Evolutionary conservation across 1,284 basidiomycete genomes (phyloP).

Genomic region (Veloporphyrellus conicus): DNA sequence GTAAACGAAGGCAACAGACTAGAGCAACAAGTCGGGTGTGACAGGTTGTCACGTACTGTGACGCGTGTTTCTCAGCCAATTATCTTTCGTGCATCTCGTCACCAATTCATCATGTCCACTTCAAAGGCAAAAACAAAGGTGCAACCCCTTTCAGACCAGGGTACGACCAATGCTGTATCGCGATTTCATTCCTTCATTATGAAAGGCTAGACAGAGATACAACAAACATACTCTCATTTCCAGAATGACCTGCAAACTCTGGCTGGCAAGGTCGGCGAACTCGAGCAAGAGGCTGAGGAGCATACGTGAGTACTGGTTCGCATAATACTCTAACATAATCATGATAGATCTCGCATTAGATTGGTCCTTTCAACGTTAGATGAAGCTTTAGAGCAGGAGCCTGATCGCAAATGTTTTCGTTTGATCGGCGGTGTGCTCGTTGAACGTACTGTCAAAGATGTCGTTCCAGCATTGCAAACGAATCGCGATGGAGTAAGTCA

Average conservation of each 20-base stretch:
- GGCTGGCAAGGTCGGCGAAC: conserved; percentile 87
- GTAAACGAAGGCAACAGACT: conserved; percentile 17
- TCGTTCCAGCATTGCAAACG: conserved; percentile 83
- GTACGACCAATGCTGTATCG: conserved; percentile 39
- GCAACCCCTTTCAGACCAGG: conserved; percentile 60
- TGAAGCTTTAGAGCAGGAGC: conserved; percentile 73
- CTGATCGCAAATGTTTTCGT: conserved; percentile 92
- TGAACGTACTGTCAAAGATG: conserved; percentile 93
- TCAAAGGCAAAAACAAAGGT: conserved; percentile 54
- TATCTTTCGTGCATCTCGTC: conserved; percentile 40
- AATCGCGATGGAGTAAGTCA: conserved; percentile 76
- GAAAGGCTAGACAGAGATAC: conserved; percentile 64
- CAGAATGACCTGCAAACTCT: conserved; percentile 82
- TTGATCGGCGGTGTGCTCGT: conserved; percentile 95
- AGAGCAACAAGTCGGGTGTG: conserved; percentile 20
- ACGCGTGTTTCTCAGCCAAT: conserved; percentile 45
- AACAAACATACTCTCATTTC: conserved; percentile 69
- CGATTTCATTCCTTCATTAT: conserved; percentile 30
- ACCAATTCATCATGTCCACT: conserved; percentile 28
- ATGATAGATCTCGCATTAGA: conserved; percentile 40
- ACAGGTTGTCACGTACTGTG: conserved; percentile 39
- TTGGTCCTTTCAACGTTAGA: conserved; percentile 87
- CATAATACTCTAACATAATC: conserved; percentile 1
- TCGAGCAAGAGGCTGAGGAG: conserved; percentile 91
- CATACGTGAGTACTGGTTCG: conserved; percentile 57